A percentile compares a stretch with the other conserved stretches of the same genome.
These are phyloP conservation scores for Penicillium tannophilum DNA, from an alignment of 495 filamentous ascomycete genomes.

Conservation along the genomic window DNA sequence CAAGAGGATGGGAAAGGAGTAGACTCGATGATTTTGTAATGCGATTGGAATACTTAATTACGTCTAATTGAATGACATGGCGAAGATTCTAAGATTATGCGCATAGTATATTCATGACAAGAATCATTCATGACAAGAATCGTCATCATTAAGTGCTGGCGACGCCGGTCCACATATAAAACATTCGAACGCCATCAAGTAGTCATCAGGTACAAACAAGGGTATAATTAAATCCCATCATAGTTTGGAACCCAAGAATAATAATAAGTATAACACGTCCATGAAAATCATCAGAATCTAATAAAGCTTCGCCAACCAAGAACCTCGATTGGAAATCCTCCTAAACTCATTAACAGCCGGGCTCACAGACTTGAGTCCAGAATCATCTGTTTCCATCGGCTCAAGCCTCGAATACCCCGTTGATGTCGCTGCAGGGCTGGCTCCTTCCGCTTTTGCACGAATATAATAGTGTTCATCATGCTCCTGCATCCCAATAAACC, in stretches of 20 bases:
- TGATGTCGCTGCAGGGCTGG: not conserved
- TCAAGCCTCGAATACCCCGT: slow-evolving; percentile 3
- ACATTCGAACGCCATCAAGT: too few species aligned
- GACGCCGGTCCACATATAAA: too few species aligned
- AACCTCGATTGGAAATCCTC: slow-evolving; percentile 28
- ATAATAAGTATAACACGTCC: not conserved
- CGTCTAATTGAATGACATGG: not conserved
- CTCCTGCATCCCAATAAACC: slow-evolving; percentile 56
- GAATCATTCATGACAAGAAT: not conserved
- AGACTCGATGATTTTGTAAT: not conserved
- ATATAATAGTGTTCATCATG: slow-evolving; percentile 43
- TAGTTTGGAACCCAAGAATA: too few species aligned
- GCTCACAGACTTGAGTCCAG: slow-evolving; percentile 22
- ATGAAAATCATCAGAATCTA: slow-evolving; percentile 6
- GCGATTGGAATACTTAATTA: not conserved
- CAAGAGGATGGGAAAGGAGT: not conserved
- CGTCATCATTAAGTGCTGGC: not conserved
- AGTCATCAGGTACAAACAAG: not conserved
- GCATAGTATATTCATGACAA: not conserved
- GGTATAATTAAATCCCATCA: not conserved
- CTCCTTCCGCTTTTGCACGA: slow-evolving; percentile 33
- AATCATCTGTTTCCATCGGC: slow-evolving; percentile 27
- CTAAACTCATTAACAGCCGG: slow-evolving; percentile 39
- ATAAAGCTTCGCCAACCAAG: slow-evolving; percentile 32
- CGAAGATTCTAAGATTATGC: too few species aligned